Conservation (phyloP, 495 filamentous ascomycete species). For the Neurospora sublineolata region DNA sequence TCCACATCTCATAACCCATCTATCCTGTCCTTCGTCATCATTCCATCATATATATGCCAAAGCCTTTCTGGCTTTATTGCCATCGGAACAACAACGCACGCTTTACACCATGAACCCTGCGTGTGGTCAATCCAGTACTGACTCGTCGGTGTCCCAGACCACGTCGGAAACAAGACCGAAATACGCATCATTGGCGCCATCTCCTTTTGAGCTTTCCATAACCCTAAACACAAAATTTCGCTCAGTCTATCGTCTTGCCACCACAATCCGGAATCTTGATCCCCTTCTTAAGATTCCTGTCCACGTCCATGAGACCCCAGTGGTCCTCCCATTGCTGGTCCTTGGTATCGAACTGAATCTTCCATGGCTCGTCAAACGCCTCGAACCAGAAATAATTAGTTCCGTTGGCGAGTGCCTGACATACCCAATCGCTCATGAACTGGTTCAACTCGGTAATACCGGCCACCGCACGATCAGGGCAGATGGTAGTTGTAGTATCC, state of each 20-base stretch:
- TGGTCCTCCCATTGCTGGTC: slow-evolving; percentile 86
- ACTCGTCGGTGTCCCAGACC: neutral
- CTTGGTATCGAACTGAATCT: slow-evolving; percentile 54
- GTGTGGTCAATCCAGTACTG: neutral
- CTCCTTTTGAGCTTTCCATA: neutral
- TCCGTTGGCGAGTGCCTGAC: slow-evolving; percentile 61
- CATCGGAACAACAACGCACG: neutral
- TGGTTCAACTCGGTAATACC: slow-evolving; percentile 75
- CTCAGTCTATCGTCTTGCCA: slow-evolving; percentile 48
- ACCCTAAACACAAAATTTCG: neutral
- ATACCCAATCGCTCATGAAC: slow-evolving; percentile 81
- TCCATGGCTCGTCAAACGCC: slow-evolving; percentile 95
- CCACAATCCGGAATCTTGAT: slow-evolving; percentile 82
- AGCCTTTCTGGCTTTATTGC: neutral
- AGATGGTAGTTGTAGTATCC: slow-evolving; percentile 28
- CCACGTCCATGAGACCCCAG: slow-evolving; percentile 86
- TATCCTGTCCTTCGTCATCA: neutral
- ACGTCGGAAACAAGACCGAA: neutral
- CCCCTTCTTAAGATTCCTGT: slow-evolving; percentile 74
- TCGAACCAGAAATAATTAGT: slow-evolving; percentile 97
- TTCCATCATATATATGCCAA: neutral
- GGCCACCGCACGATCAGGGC: slow-evolving; percentile 57
- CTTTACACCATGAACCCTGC: neutral
- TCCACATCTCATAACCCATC: neutral
- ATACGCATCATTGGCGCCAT: neutral